Base-by-base conservation (phyloP, 352 stramenopile species). In the Globisporangium recalcitrans region DNA sequence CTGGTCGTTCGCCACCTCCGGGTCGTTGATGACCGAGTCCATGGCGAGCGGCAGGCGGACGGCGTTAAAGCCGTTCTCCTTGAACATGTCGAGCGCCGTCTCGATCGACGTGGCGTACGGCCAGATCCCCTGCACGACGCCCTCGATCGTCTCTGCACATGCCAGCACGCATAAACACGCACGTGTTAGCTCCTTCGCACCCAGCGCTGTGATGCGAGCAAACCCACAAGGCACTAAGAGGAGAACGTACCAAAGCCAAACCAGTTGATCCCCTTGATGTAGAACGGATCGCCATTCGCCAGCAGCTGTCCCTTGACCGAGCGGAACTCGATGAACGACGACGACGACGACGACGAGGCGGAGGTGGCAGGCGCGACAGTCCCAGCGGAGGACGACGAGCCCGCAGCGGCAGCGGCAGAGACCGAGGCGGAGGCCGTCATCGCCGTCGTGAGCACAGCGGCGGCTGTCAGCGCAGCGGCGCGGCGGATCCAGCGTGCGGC, bases 241-340 rank as follows among this genome's bases (percentile, higher is more conserved):
- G 52, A 34, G 31, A 42, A 74, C 73, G 65, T 26, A 86, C 77
- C 77, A 13, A 66, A 72, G 58, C 80, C 80, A 59, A 90, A 90
- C 78, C 78, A 90, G 66, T 90, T 90, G 58, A 88, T 81, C 58
- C 80, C 80, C 60, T 85, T 86, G 67, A 90, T 69, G 62, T 82
- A 70, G 58, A 90, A 78, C 54, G 70, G 64, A 68, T 83, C 67
- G 61, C 72, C 75, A 62, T 85, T 70, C 14, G 78, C 80, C 29
- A 77, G 70, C 52, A 90, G 67, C 48, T 82, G 51, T 7, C 78
- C 80, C 42, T 90, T 67, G 10, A 83, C 70, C 21, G 78, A 87
- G 42, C 73, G 77, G 67, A 90, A 90, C 46, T 85, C 69, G 62
- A 88, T 78, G 56, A 86, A 84, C 27, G 54, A 75, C n/a, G 58